These are phyloP conservation scores for Penicillium oxalicum DNA, from an alignment of 2,329 filamentous ascomycete genomes.

Conservation along the genomic window DNA sequence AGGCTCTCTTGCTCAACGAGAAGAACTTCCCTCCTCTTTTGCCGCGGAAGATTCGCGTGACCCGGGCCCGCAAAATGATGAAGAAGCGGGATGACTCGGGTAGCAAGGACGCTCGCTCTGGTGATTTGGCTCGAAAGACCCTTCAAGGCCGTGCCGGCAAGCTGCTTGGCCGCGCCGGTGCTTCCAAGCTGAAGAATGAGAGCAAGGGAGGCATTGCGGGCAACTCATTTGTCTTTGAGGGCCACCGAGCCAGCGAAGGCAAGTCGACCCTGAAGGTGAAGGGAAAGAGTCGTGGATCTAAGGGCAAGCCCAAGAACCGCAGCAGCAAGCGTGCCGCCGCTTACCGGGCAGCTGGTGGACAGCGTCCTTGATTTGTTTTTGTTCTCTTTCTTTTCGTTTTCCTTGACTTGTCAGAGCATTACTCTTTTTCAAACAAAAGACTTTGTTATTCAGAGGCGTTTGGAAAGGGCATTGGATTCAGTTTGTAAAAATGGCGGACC, in stretches of 20 bases:
- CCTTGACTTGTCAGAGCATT: no score
- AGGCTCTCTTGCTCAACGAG: conserved; percentile 78
- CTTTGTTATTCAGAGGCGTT: conserved; percentile 18
- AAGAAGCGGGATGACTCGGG: conserved; percentile 34
- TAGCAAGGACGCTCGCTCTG: conserved; percentile 18
- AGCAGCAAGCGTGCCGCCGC: conserved; percentile 40
- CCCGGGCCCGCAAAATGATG: conserved; percentile 68
- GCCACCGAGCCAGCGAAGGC: conserved; percentile 37
- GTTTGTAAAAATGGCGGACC: conserved; percentile 10
- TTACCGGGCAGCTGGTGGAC: conserved; percentile 36
- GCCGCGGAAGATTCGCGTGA: conserved; percentile 80
- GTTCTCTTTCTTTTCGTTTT: no score
- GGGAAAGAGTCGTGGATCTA: conserved; percentile 36
- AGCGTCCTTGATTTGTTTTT: conserved; percentile 16
- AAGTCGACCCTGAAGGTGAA: conserved; percentile 30
- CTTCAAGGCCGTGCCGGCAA: conserved; percentile 36
- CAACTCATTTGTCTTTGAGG: conserved; percentile 41
- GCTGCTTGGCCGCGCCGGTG: conserved; percentile 36
- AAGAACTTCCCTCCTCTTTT: conserved; percentile 94
- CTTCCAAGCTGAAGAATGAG: conserved; percentile 30
- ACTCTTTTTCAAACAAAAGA: not conserved
- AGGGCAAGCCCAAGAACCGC: conserved; percentile 38
- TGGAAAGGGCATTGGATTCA: conserved; percentile 17
- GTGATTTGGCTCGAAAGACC: conserved; percentile 26
- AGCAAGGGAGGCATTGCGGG: conserved; percentile 24